Conservation (phyloP, 2,329 filamentous ascomycete genomes). For the Metarhizium sp. region DNA sequence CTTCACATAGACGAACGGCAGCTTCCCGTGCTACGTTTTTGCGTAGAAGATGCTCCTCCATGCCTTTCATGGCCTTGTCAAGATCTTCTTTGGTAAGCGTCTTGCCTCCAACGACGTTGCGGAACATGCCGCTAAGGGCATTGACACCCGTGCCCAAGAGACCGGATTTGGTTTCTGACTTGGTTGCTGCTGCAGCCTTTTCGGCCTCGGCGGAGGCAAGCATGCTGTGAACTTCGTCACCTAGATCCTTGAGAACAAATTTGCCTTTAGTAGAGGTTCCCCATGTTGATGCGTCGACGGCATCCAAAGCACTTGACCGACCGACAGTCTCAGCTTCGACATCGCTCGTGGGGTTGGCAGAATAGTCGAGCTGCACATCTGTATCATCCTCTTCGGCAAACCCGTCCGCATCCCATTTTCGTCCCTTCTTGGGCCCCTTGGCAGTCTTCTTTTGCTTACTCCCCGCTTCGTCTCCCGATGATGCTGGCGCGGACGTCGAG, state of each 20-base stretch:
- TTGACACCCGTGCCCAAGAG: constrained; percentile 72
- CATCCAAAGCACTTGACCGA: constrained; percentile 55
- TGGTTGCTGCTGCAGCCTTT: constrained; percentile 35
- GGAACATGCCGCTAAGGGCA: constrained; percentile 80
- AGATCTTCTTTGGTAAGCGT: constrained; percentile 81
- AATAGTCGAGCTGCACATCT: constrained; percentile 79
- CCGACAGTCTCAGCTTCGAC: constrained; percentile 40
- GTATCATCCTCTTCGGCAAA: constrained; percentile 70
- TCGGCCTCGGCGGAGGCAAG: constrained; percentile 69
- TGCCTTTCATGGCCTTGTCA: constrained; percentile 84
- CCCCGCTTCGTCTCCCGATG: constrained; percentile 74
- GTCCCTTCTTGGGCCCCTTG: constrained; percentile 74
- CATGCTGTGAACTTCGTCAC: constrained; percentile 87
- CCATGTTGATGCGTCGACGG: constrained; percentile 72
- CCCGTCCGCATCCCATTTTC: constrained; percentile 89
- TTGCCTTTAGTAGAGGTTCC: constrained; percentile 82
- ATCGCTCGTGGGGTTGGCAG: constrained; percentile 49
- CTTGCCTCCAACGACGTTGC: constrained; percentile 92
- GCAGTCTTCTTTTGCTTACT: constrained; percentile 41
- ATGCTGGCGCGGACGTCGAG: constrained; percentile 54
- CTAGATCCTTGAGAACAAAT: constrained; percentile 87
- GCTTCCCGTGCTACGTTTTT: constrained; percentile 97
- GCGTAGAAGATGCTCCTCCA: constrained; percentile 88
- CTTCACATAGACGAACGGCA: constrained; percentile 80
- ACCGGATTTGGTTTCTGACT: constrained; percentile 44